Evolutionary conservation across 2,329 filamentous ascomycete species (phyloP), one percentile per base, ranked within the genome.

Genomic region (Thielaviopsis populi): DNA sequence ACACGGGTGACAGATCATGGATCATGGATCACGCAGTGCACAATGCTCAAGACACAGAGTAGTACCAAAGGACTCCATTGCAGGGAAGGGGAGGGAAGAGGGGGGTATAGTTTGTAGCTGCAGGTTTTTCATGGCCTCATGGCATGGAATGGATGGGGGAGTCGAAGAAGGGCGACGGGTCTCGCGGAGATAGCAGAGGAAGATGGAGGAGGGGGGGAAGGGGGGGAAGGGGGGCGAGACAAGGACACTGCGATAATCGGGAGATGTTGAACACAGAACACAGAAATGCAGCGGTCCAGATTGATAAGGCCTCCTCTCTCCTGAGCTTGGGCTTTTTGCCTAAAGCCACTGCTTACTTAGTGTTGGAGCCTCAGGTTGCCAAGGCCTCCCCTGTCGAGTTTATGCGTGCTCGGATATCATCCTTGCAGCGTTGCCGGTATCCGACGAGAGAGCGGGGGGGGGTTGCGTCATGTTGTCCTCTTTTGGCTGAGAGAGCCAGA

Each of bases 351-450:
- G 13, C 11, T 10, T 54, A 19, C 11, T 46, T 46, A 17, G 24
- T 3, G 59, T 27, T 33, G 19, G 59, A 61, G 41, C 24, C 41
- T 61, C 41, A 43, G n/a, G 24, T 61, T 61, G 24, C 37, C 22
- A 46, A 40, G 24, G 10, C 40, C 22, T 61, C 41, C 59, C 59
- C 59, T 61, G 41, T 46, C 59, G 30, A n/a, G 59, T 61, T 46
- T 46, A 61, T 48, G 61, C 43, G 46, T 58, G 40, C 37, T 63
- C 50, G 40, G 37, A 63, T 58, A n/a, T 41, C 33, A 54, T 63
- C 37, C 61, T 54, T 63, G 50, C 60, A 63, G 40, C 50, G 61
- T 63, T 63, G 61, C 61, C 61, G 61, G 61, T 63, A 56, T 58
- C 61, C 61, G 61, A 54, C 19, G 50, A 62, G 46, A 15, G 19